phyloP scores from a whole-genome alignment of 2,329 filamentous ascomycete genomes.

The Emmonsiellopsis sp. region DNA sequence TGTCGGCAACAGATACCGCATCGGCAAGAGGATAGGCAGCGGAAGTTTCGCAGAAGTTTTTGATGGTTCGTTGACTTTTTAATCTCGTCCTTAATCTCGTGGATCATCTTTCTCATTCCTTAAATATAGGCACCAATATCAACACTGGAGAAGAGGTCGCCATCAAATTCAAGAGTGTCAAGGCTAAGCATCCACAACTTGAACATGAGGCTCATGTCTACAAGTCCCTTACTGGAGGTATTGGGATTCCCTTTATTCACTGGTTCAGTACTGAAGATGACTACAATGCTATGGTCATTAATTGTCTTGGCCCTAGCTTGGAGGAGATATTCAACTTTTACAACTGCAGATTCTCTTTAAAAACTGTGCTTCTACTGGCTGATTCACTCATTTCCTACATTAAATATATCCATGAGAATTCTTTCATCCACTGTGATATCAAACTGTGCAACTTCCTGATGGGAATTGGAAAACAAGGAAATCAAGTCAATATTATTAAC shows the following conservation, averaged over 20 bases:
- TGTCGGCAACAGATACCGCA: slow-evolving; percentile 99
- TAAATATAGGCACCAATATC: slow-evolving; percentile 79
- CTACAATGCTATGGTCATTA: slow-evolving; percentile 99
- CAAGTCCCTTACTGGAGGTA: slow-evolving; percentile 82
- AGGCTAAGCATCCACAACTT: slow-evolving; percentile 97
- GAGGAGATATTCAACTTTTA: slow-evolving; percentile 99
- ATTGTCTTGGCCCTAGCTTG: slow-evolving; percentile 87
- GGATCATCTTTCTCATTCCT: slow-evolving; percentile 1
- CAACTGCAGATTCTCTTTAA: slow-evolving; percentile 98
- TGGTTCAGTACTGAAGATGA: slow-evolving; percentile 99
- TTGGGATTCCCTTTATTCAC: slow-evolving; percentile 96
- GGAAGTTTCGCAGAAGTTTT: slow-evolving; percentile 98
- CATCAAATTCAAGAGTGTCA: slow-evolving; percentile 99
- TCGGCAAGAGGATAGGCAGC: slow-evolving; percentile 97
- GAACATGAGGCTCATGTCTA: slow-evolving; percentile 95
- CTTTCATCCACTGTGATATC: slow-evolving; percentile 98
- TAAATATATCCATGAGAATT: slow-evolving; percentile 99
- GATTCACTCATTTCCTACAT: slow-evolving; percentile 98
- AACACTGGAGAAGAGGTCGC: slow-evolving; percentile 99
- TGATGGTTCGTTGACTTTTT: slow-evolving; percentile 54
- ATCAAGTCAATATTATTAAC: slow-evolving; percentile 98
- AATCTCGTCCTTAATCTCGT: slow-evolving; percentile 15
- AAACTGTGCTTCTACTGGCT: slow-evolving; percentile 92
- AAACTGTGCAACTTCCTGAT: slow-evolving; percentile 99
- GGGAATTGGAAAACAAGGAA: slow-evolving; percentile 97